Conservation (phyloP, 495 filamentous ascomycete species). For the Penicillium soppii region DNA sequence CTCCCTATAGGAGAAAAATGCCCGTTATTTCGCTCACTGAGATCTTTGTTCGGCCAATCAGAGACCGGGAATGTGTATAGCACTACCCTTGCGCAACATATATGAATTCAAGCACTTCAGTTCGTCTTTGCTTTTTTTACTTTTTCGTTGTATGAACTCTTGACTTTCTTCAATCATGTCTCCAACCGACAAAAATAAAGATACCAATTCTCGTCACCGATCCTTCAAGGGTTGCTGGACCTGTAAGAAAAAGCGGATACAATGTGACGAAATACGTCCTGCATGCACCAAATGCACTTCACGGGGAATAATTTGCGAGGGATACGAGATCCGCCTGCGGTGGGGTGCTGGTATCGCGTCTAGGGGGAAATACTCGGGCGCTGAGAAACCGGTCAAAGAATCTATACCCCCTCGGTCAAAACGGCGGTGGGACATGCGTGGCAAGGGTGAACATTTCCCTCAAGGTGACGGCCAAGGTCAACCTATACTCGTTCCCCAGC, state of each 20-base stretch:
- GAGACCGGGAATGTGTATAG: not conserved
- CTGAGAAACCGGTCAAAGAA: constrained; percentile 27
- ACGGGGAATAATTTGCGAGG: constrained; percentile 23
- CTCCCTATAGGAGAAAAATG: constrained; percentile 20
- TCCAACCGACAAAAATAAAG: constrained; percentile 14
- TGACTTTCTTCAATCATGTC: constrained; percentile 9
- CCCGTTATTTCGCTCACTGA: constrained; percentile 20
- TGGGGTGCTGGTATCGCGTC: constrained; percentile 34
- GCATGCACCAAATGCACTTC: constrained; percentile 20
- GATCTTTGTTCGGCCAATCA: constrained; percentile 29
- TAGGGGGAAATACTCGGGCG: constrained; percentile 25
- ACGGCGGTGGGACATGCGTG: constrained; percentile 25
- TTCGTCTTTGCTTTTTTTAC: constrained; percentile 1
- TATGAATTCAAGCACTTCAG: constrained; percentile 11
- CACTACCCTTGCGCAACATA: constrained; percentile 11
- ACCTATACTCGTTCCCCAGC: constrained; percentile 8
- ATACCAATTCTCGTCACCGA: constrained; percentile 15
- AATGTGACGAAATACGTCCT: constrained; percentile 28
- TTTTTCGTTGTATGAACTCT: no score
- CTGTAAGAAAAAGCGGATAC: constrained; percentile 27
- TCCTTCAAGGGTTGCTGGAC: constrained; percentile 34
- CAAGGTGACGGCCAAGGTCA: constrained; percentile 15
- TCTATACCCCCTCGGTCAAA: constrained; percentile 25
- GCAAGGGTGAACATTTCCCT: constrained; percentile 6
- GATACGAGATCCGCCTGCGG: constrained; percentile 29